Evolutionary conservation across 306 rosid species (phyloP), one percentile per base, ranked within the genome.

Genomic region (Betula pendula): DNA sequence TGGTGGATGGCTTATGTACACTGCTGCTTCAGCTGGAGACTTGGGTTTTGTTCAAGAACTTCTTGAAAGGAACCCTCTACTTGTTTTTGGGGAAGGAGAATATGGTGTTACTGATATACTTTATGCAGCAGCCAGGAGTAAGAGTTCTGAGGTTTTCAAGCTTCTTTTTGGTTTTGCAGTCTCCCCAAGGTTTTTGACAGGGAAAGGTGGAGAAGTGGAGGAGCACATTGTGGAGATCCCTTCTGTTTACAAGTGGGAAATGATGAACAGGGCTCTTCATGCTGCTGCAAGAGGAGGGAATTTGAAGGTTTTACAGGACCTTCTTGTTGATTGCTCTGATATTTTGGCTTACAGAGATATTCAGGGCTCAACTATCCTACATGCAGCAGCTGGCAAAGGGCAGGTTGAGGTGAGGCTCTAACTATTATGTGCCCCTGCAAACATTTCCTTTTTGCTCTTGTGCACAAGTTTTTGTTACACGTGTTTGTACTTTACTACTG

Each of bases 211-310:
- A 17, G 80, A 59, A 59, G 11, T 83, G 80, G 95, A 85, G 80
- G 97, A 89, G 70, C 89, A 85, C 42, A 43, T 81, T 58, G 97
- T 93, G 40, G 94, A 88, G 0, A 73, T 89, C 81, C 97, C 97
- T 75, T 79, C 85, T 67, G 91, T 83, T 76, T 95, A 95, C 59
- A 92, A 82, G 73, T 81, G 90, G 92, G 99, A 95, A 74, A 91
- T 95, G 97, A 80, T 85, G 29, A 95, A 91, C 68, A 83, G 99
- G 77, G 97, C 92, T 49, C 88, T 91, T 75, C 97, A 95, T 85
- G 97, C 99, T 52, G 97, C 97, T 44, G 92, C 97, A 49, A 90
- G 99, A 83, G 99, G 97, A 59, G 97, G 99, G 35, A 92, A 95
- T 59, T 78, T 90, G 70, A 82, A 71, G 83, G 79, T 92, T 75